Conservation (phyloP, 768 basidiomycete species). For the Suillus bovinus region DNA sequence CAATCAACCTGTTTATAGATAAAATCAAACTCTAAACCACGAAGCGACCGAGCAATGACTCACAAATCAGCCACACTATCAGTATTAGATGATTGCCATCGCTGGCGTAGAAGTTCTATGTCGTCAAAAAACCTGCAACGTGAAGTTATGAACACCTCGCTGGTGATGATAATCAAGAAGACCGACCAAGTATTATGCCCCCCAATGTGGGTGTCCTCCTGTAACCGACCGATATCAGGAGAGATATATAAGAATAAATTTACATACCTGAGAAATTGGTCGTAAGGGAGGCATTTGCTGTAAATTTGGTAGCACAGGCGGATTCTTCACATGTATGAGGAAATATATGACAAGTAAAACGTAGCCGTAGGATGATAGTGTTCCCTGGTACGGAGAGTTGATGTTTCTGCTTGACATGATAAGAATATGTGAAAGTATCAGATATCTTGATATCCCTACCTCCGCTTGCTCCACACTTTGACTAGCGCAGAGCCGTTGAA, state of each 20-base stretch:
- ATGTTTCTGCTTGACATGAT: constrained; percentile 68
- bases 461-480: constrained; percentile 98
- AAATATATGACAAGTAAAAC: constrained; percentile 98
- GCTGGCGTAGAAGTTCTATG: constrained; percentile 85
- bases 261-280: constrained; percentile 72
- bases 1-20: constrained; percentile 68
- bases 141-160: constrained; percentile 13
- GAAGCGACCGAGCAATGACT: constrained; percentile 28
- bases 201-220: constrained; percentile 82
- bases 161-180: constrained; percentile 12
- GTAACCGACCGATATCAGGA: constrained; percentile 10
- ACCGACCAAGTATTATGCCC: constrained; percentile 80
- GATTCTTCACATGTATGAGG: constrained; percentile 96
- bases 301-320: constrained; percentile 93
- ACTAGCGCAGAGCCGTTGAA: constrained; percentile 49
- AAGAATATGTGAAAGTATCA: constrained; percentile 1
- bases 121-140: constrained; percentile 90
- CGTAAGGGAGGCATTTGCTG: constrained; percentile 93
- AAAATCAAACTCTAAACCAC: neutral
- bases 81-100: constrained; percentile 92
- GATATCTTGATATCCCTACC: constrained; percentile 43
- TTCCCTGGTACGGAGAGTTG: constrained; percentile 97
- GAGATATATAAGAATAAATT: neutral
- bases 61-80: constrained; percentile 94
- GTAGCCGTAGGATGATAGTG: constrained; percentile 95